Evolutionary conservation across 225 moss, liverwort and hornwort genomes (phyloP).

Genomic region (Lunularia cruciata): DNA sequence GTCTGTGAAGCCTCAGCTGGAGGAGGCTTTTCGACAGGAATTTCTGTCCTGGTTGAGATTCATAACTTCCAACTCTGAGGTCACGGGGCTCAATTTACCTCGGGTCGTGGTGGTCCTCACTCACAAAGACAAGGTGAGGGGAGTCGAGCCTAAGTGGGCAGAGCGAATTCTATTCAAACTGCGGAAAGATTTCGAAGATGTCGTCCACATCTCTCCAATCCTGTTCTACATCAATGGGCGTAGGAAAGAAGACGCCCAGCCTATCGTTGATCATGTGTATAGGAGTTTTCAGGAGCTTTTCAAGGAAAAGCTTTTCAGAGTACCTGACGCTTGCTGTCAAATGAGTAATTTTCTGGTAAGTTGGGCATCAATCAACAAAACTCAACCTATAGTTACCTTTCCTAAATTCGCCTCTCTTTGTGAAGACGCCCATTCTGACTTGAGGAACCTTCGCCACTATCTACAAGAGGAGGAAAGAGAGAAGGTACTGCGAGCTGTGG

Average conservation of each 20-base stretch:
- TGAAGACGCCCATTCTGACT: slow-evolving; percentile 16
- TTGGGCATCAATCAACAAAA: slow-evolving; percentile 13
- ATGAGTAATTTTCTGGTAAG: slow-evolving; percentile 22
- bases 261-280: slow-evolving; percentile 19
- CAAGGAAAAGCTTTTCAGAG: slow-evolving; percentile 17
- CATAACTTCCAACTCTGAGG: slow-evolving; percentile 22
- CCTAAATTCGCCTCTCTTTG: slow-evolving; percentile 14
- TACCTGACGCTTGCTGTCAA: slow-evolving; percentile 24
- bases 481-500: slow-evolving; percentile 20
- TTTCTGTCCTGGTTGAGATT: slow-evolving; percentile 25
- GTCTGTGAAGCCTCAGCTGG: slow-evolving; percentile 17
- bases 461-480: slow-evolving; percentile 22
- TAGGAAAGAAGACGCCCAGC: slow-evolving; percentile 20
- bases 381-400: slow-evolving; percentile 17
- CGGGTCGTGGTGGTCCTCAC: slow-evolving; percentile 22
- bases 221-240: slow-evolving; percentile 23
- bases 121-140: slow-evolving; percentile 20
- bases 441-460: slow-evolving; percentile 16
- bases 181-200: slow-evolving; percentile 20
- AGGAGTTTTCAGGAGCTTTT: slow-evolving; percentile 21
- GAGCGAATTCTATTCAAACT: slow-evolving; percentile 15
- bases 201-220: slow-evolving; percentile 17
- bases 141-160: slow-evolving; percentile 13
- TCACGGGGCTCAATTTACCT: slow-evolving; percentile 20
- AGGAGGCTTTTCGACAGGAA: slow-evolving; percentile 13